Conservation (phyloP, 2,329 filamentous ascomycete genomes). For the Berkeleyomyces basicola region DNA sequence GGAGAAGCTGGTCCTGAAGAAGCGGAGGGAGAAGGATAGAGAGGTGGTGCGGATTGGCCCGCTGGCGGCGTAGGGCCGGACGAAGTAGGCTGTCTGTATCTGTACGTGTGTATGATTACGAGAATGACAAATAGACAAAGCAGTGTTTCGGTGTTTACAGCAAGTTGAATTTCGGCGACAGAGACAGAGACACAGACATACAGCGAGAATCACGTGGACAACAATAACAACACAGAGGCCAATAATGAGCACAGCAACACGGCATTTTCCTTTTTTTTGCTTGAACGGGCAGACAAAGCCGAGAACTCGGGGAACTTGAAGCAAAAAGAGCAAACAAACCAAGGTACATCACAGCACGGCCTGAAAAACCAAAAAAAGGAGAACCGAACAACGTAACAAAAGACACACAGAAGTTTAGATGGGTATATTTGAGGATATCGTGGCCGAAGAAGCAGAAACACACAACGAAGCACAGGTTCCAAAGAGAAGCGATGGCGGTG, state of each 20-base stretch:
- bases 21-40: conserved; percentile 24
- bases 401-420: conserved; percentile 7
- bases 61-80: background rate
- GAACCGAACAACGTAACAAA: conserved; percentile 4
- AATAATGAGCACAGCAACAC: too few relatives aligned
- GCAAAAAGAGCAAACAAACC: background rate
- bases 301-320: background rate
- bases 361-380: conserved; percentile 16
- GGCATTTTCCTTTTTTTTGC: background rate
- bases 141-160: background rate
- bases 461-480: background rate
- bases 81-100: background rate
- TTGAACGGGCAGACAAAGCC: background rate
- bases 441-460: conserved; percentile 5
- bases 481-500: too few relatives aligned
- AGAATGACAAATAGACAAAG: background rate
- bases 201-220: too few relatives aligned
- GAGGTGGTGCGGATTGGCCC: conserved; percentile 42
- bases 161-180: background rate
- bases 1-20: conserved; percentile 22
- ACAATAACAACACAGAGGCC: too few relatives aligned
- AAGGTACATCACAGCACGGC: background rate
- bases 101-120: background rate
- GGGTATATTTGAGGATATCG: conserved; percentile 12
- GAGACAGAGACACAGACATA: background rate